Percentiles rank a stretch among this genome's conserved stretches.
phyloP scores from a whole-genome alignment of 768 basidiomycete genomes.

The Tylopilus rubrobrunneus region DNA sequence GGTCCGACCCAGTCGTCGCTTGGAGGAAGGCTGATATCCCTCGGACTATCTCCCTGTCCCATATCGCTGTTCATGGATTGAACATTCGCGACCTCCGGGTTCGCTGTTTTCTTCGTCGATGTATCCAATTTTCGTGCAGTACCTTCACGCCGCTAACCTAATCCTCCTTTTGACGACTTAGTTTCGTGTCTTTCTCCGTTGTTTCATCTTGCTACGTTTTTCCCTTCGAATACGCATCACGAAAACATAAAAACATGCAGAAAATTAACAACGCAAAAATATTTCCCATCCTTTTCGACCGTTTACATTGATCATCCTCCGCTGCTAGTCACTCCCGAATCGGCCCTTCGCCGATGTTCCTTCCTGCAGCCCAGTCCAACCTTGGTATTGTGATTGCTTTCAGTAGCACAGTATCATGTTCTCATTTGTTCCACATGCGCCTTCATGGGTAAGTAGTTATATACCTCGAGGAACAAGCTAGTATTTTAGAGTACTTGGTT shows the following conservation, averaged over 20 bases:
- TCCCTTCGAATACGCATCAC: conserved; percentile 26
- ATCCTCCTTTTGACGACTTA: conserved; percentile 36
- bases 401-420: conserved; percentile 21
- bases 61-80: conserved; percentile 37
- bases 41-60: conserved; percentile 27
- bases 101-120: conserved; percentile 27
- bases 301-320: conserved; percentile 20
- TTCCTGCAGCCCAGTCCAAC: not conserved
- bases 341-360: conserved; percentile 7
- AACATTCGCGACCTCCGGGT: conserved; percentile 27
- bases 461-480: conserved; percentile 9
- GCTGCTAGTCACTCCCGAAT: conserved; percentile 13
- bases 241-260: conserved; percentile 37
- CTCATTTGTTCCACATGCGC: conserved; percentile 20
- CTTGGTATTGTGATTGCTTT: conserved; percentile 21
- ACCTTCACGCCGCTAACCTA: conserved; percentile 34
- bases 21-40: conserved; percentile 28
- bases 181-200: conserved; percentile 32
- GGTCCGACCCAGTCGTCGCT: conserved; percentile 23
- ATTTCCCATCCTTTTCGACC: conserved; percentile 34
- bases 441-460: conserved; percentile 47
- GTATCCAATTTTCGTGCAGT: conserved; percentile 31
- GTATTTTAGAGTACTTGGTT: conserved; percentile 15
- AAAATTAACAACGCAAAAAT: conserved; percentile 46
- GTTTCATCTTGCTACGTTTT: conserved; percentile 38